Base-by-base conservation (phyloP, 495 filamentous ascomycete species). In the Penicillium coprophilum region DNA sequence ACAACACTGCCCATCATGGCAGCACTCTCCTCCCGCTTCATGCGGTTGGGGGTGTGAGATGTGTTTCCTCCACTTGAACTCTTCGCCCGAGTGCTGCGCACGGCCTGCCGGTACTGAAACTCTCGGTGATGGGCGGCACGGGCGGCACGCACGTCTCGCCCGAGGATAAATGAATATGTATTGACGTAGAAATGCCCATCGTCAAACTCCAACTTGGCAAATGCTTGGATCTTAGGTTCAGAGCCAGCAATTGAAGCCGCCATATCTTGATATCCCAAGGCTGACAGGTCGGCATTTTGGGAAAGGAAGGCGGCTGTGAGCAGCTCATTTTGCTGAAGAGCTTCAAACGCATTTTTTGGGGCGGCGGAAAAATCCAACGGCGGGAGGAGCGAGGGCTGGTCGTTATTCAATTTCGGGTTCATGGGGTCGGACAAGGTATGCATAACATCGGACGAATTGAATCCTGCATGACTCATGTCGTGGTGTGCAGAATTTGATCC, bases 141-240 rank as follows among this genome's bases (percentile, higher is more conserved):
- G 5, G 78, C 75, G 15, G 82, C 82, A 46, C 74, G 73, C 40
- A 84, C 71, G 71, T 89, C 85, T 58, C 87, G 84, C 45, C 87
- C 87, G 21, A 90, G 73, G 19, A 82, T 80, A 24, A 89, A 79
- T 1, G 77, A 78, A 60, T 85, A 83, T 10, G 86, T 88, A 49
- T 82, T 88, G 76, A 87, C 84, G 65, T 87, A 89, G 65, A 87
- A 90, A 63, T 85, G 79, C 13, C 86, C 86, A 71, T 90, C 87
- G 34, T 81, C 76, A 66, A 90, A 89, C 59, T 83, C 80, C 27
- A 90, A 76, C 67, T 86, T 89, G 31, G 87, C 87, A 71, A 83
- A 89, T 27, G 84, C 87, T 62, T 80, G 75, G 41, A 82, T 81
- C 43, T 72, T 71, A 46, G 77, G 77, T 55, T 80, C 77, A 4